phyloP scores from a whole-genome alignment of 352 stramenopile species.

The Phytophthora quininea region DNA sequence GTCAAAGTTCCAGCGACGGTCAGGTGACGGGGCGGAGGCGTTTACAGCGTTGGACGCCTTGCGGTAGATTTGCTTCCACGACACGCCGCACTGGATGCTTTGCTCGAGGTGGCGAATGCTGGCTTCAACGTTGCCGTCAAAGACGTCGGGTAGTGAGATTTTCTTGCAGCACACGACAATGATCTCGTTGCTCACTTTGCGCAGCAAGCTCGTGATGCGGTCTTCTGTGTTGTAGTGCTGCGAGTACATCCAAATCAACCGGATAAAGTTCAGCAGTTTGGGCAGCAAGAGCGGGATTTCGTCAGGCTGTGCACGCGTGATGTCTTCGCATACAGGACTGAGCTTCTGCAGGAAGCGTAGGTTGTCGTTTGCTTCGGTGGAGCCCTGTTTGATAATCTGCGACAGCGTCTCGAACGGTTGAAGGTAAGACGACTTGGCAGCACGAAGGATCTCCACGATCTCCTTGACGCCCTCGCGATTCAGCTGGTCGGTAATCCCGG shows the following conservation, averaged over 20 bases:
- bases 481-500: constrained; percentile 93
- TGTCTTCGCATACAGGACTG: constrained; percentile 89
- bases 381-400: constrained; percentile 93
- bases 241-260: constrained; percentile 94
- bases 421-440: constrained; percentile 94
- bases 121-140: constrained; percentile 92
- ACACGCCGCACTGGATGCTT: constrained; percentile 91
- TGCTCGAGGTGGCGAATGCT: constrained; percentile 91
- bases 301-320: constrained; percentile 80
- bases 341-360: constrained; percentile 94
- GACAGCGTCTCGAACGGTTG: constrained; percentile 92
- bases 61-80: constrained; percentile 93
- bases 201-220: constrained; percentile 90
- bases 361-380: constrained; percentile 94
- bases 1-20: constrained; percentile 92
- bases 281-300: constrained; percentile 93
- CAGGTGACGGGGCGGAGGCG: constrained; percentile 39
- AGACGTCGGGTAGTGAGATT: constrained; percentile 91
- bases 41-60: constrained; percentile 71
- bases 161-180: constrained; percentile 90
- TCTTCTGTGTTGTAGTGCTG: constrained; percentile 96
- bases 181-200: constrained; percentile 96
- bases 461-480: constrained; percentile 91
- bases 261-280: constrained; percentile 93
- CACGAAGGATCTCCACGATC: constrained; percentile 85